Evolutionary conservation across 2,329 filamentous ascomycete genomes (phyloP).

Genomic region (Paecilomyces formosus): DNA sequence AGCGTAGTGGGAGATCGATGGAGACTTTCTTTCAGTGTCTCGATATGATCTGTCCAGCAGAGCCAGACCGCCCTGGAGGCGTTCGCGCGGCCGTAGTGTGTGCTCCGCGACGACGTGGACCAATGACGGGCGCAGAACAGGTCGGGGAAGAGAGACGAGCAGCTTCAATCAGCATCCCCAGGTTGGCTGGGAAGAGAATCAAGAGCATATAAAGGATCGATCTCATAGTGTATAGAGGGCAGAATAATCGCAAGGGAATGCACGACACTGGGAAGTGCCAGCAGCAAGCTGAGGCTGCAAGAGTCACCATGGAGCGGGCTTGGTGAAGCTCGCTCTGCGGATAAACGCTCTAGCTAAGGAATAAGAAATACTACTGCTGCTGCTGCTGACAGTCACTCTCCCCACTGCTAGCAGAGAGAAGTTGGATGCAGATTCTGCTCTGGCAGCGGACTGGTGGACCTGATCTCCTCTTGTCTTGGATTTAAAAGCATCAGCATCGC

Average conservation of each 20-base stretch:
- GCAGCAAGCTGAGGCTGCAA: neutral
- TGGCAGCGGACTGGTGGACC: neutral
- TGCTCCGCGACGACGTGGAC: slow-evolving; percentile 6
- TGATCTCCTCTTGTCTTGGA: neutral
- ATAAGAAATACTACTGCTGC: too few relatives aligned
- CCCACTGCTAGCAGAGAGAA: neutral
- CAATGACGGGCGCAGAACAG: slow-evolving; percentile 9
- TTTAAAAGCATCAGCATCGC: neutral
- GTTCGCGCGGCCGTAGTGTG: neutral
- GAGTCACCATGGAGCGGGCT: neutral
- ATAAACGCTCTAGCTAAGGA: neutral
- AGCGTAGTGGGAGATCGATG: neutral
- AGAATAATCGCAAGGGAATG: neutral
- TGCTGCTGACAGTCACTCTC: neutral
- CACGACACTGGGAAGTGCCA: neutral
- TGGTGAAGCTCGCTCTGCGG: neutral
- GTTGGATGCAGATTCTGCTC: neutral
- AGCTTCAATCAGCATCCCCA: neutral
- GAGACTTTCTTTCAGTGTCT: neutral
- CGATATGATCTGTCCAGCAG: neutral
- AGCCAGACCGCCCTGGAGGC: neutral
- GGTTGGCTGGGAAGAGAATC: neutral
- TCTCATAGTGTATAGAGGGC: neutral
- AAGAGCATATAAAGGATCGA: too few relatives aligned
- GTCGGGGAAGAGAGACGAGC: neutral